A percentile compares a stretch with the other conserved stretches of the same genome.
Conservation (phyloP, 495 filamentous ascomycete genomes). For the Lasiosphaeris hirsuta region DNA sequence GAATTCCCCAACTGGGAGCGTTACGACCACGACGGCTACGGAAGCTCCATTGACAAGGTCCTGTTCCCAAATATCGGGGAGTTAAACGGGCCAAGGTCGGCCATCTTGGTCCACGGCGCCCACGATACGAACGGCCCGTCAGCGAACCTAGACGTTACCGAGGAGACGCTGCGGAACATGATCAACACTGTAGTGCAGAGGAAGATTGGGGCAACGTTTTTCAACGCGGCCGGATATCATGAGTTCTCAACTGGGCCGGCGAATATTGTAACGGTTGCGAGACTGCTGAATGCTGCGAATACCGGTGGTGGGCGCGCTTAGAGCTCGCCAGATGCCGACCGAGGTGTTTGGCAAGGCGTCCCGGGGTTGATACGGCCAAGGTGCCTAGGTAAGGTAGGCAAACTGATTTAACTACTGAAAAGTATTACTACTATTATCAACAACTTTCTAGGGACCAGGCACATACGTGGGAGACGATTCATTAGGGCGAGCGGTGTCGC, state of each 20-base stretch:
- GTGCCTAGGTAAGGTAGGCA: too few species aligned
- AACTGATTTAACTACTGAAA: too few species aligned
- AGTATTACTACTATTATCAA: too few species aligned
- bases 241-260: constrained; percentile 10
- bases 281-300: constrained; percentile 5
- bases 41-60: constrained; percentile 12
- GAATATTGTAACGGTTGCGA: constrained; percentile 4
- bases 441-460: too few species aligned
- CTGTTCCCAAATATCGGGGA: constrained; percentile 1
- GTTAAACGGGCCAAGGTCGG: background rate
- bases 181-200: constrained; percentile 8
- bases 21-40: constrained; percentile 9
- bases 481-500: too few species aligned
- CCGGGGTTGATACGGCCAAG: too few species aligned
- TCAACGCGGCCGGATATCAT: constrained; percentile 15
- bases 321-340: too few species aligned
- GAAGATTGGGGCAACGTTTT: constrained; percentile 12
- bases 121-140: constrained; percentile 11
- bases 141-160: constrained; percentile 2
- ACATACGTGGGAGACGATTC: too few species aligned
- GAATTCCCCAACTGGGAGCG: background rate
- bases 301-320: background rate
- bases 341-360: too few species aligned
- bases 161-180: background rate
- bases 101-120: constrained; percentile 15